Conservation (phyloP, 2,329 filamentous ascomycete species). For the Diaporthe longicolla region DNA sequence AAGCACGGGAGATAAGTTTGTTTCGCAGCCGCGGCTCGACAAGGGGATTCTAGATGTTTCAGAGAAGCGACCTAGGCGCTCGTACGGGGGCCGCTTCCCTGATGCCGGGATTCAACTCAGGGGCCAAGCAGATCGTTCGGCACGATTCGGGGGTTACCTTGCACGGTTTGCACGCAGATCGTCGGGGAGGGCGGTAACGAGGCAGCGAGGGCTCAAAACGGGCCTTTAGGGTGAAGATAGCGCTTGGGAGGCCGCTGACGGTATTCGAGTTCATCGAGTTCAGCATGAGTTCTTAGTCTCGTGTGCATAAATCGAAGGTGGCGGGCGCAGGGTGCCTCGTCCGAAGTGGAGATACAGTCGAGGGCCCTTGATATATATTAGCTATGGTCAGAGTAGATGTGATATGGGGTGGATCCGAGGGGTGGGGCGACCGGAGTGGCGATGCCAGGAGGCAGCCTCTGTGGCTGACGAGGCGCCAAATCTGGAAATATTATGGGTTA, state of each 20-base stretch:
- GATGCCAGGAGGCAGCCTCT: conserved; percentile 27
- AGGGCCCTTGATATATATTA: conserved; percentile 16
- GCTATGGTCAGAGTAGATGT: conserved; percentile 1
- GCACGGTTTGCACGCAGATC: conserved; percentile 9
- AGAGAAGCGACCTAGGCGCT: conserved; percentile 23
- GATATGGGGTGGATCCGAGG: conserved; percentile 2
- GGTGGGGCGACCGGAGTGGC: conserved; percentile 28
- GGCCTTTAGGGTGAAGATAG: not conserved
- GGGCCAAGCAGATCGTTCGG: not conserved
- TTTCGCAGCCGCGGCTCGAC: conserved; percentile 13
- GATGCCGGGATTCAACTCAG: not conserved
- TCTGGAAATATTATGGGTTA: conserved; percentile 17
- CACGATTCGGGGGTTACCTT: not conserved
- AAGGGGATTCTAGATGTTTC: conserved; percentile 17
- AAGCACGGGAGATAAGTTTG: not conserved
- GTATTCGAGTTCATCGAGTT: not conserved
- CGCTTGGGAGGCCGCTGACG: conserved; percentile 23
- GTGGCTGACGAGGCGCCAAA: conserved; percentile 2
- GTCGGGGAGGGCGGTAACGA: not conserved
- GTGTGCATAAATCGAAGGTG: conserved; percentile 2
- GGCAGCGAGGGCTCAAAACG: not conserved
- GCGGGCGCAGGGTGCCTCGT: conserved; percentile 9
- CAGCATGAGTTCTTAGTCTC: conserved; percentile 3
- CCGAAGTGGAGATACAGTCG: conserved; percentile 24
- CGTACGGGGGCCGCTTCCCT: conserved; percentile 2